These are phyloP conservation scores for Dendrocalamus sinicus DNA, from an alignment of 176 grass and related monocot species.

Conservation along the genomic window DNA sequence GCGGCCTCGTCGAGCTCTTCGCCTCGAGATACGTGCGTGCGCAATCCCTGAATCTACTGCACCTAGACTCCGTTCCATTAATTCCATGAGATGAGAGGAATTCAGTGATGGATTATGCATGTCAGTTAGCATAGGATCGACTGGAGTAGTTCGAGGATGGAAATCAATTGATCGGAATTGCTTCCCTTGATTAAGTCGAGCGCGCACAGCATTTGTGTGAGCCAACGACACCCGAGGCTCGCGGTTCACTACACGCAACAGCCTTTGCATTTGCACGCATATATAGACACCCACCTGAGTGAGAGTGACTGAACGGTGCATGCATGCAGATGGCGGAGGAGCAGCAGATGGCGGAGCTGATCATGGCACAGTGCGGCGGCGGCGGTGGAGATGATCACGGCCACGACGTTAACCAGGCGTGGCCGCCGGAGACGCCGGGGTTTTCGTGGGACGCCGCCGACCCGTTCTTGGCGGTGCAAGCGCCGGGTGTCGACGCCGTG, in stretches of 20 bases:
- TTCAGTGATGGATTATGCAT: neutral
- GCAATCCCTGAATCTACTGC: neutral
- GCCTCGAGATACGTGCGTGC: slow-evolving; percentile 64
- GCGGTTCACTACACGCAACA: slow-evolving; percentile 46
- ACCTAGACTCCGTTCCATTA: neutral
- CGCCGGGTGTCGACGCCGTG: neutral
- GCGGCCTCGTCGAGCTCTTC: slow-evolving; percentile 80
- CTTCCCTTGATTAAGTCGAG: neutral
- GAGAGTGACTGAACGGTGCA: neutral
- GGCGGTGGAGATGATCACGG: slow-evolving; percentile 17
- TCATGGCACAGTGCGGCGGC: slow-evolving; percentile 72
- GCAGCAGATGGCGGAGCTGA: slow-evolving; percentile 74
- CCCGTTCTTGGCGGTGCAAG: slow-evolving; percentile 44
- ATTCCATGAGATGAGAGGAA: neutral
- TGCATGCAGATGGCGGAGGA: slow-evolving; percentile 71
- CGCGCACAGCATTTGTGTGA: slow-evolving; percentile 48
- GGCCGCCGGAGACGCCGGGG: slow-evolving; percentile 45
- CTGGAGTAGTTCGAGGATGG: slow-evolving; percentile 22
- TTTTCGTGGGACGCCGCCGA: slow-evolving; percentile 62
- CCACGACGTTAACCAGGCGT: slow-evolving; percentile 11
- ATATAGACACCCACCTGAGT: neutral
- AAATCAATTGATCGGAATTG: neutral
- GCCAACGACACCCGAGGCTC: slow-evolving; percentile 18
- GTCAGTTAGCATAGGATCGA: neutral
- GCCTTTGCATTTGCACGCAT: slow-evolving; percentile 51